Base-by-base conservation (phyloP, 2,329 filamentous ascomycete genomes). In the Exophiala aquamarina region DNA sequence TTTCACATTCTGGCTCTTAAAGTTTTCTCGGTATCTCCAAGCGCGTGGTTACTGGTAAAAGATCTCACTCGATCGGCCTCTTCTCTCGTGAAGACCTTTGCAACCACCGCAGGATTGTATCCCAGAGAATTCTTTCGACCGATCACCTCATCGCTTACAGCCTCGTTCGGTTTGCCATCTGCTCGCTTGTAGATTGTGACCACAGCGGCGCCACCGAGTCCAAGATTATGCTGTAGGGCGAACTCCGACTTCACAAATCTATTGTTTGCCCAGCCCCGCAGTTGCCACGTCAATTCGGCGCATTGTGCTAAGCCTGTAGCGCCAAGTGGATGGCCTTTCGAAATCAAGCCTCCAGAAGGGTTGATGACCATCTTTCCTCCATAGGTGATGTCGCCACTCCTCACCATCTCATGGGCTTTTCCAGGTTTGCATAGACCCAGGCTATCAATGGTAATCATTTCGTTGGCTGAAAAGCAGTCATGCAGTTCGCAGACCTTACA, bases 191-290 rank as follows among this genome's bases (percentile, higher is more conserved):
- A 96, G 3, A 97, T 87, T 0, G 89, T 92, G 17, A 93, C 87
- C 1, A 97, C 91, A 2, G 83, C 90, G 2, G 91, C 92, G 44
- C 93, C 93, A 11, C 92, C 92, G 4, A 97, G 76, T 0, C 92
- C 93, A 1, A 97, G 77, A 64, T 97, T 97, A 66, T 97, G 93
- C 73, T 96, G 91, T 56, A 97, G 73, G 47, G 87, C 87, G 49
- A 81, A 82, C 52, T 72, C 80, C 0, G 90, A 93, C 15, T 80
- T 72, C 1, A 87, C 78, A 11, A 82, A 72, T 32, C 92, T 79
- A 74, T 96, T 96, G 70, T 93, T 95, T 14, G 92, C 92, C 92
- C 92, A 96, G 10, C 92, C 92, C 55, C 92, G 81, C 60, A 97
- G 76, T 63, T 97, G 92, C 92, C 92, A 97, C 20, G 94, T 87